A percentile compares a stretch with the other conserved stretches of the same genome.
phyloP scores from a whole-genome alignment of 2,329 filamentous ascomycete genomes.

The Penicillium sp. region DNA sequence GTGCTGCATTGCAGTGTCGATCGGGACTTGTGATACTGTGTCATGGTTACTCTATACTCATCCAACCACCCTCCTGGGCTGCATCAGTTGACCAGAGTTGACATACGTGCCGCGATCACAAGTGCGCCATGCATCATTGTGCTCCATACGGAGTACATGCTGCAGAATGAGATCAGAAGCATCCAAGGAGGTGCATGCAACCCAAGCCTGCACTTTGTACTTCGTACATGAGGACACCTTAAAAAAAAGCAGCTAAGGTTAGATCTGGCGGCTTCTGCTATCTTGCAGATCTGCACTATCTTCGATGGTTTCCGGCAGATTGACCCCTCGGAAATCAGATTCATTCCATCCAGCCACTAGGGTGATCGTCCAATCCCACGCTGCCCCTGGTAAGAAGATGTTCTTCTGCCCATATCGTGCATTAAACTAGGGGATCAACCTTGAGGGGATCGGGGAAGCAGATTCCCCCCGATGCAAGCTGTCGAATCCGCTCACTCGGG shows the following conservation, averaged over 20 bases:
- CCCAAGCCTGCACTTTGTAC: neutral
- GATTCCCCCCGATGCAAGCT: conserved; percentile 25
- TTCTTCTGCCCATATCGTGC: conserved; percentile 17
- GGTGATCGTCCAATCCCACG: neutral
- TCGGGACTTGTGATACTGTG: neutral
- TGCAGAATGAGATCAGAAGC: too few relatives aligned
- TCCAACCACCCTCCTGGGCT: neutral
- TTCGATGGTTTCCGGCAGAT: neutral
- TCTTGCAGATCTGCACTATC: neutral
- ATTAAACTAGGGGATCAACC: conserved; percentile 19
- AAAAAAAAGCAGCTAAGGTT: neutral
- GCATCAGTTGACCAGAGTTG: neutral
- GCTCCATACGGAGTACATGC: neutral
- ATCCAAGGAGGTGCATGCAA: too few relatives aligned
- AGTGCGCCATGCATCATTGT: neutral
- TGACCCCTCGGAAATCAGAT: neutral
- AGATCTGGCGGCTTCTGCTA: neutral
- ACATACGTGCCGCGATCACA: neutral
- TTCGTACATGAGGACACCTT: neutral
- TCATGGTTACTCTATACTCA: neutral
- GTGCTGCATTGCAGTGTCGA: conserved; percentile 5
- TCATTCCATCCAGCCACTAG: neutral
- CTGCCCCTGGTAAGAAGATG: neutral
- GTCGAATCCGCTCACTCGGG: conserved; percentile 19
- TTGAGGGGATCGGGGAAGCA: conserved; percentile 20